Evolutionary conservation across 2,329 filamentous ascomycete genomes (phyloP), one percentile per base, ranked within the genome.

Genomic region (Talaromyces sp.): DNA sequence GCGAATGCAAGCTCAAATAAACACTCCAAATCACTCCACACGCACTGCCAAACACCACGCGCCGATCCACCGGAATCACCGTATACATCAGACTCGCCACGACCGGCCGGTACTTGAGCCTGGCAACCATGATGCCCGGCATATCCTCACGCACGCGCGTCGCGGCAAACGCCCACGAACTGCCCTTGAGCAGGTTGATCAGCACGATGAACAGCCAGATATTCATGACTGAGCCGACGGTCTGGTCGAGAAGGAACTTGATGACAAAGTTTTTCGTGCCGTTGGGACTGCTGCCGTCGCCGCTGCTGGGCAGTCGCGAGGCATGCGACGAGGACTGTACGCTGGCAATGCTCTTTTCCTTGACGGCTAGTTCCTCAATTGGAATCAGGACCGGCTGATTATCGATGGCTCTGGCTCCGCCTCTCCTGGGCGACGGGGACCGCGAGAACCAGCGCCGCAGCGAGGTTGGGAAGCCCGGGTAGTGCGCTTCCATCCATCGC

Each of bases 1-100:
- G 47, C 58, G 68, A 75, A 65, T 85, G 75, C 69, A 92, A 76
- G 70, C 88, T 91, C 75, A 93, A 78, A 72, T 90, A 93, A 49
- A 92, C 80, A 0, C 88, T 87, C 90, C 90, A 93, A 15, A 80
- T 82, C 27, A 93, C 81, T 5, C 90, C 90, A 19, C 88, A 89
- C 57, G 88, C 73, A 66, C 86, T 85, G n/a, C 87, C 89, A 64
- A 92, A 83, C 36, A 93, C 76, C 57, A 89, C 88, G 42, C 90
- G 81, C 58, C 83, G 82, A 69, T 92, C 84, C 3, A 92, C 84
- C n/a, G 87, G 89, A 65, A 89, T 83, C 63, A 92, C 77, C 1
- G 86, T 82, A 70, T 90, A 92, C 78, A 90, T 90, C 64, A 90
- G 70, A 19, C 89, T 71, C 64, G 87, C 89, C 25, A 93, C 86